phyloP scores from a whole-genome alignment of 75 land plant species.

The Picea sitchensis region DNA sequence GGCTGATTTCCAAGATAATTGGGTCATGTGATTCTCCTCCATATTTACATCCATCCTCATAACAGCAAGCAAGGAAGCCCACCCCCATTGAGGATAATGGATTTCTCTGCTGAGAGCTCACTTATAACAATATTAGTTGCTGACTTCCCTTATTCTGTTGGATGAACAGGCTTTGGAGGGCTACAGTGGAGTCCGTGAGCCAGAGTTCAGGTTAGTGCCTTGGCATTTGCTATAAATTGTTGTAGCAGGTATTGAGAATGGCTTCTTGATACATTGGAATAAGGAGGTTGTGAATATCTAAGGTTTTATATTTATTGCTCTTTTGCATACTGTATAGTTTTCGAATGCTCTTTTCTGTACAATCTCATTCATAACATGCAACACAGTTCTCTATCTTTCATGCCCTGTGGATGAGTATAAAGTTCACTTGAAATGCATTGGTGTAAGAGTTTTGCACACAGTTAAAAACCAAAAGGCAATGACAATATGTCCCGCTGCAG shows the following conservation, averaged over 20 bases:
- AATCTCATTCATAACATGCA: too few relatives aligned
- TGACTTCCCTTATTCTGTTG: constrained; percentile 98
- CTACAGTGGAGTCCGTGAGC: constrained; percentile 62
- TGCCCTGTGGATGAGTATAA: too few relatives aligned
- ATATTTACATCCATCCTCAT: constrained; percentile 39
- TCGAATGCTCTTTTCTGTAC: too few relatives aligned
- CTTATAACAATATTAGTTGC: constrained; percentile 58
- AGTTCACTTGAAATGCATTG: too few relatives aligned
- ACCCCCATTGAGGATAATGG: constrained; percentile 79
- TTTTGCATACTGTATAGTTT: too few relatives aligned
- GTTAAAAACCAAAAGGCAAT: too few relatives aligned
- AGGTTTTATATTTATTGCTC: neutral
- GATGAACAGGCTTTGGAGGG: constrained; percentile 99
- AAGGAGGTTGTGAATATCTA: neutral
- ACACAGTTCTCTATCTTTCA: too few relatives aligned
- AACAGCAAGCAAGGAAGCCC: constrained; percentile 37
- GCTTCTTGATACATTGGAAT: neutral
- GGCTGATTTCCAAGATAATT: constrained; percentile 59
- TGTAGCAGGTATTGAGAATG: neutral
- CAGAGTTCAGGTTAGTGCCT: constrained; percentile 77
- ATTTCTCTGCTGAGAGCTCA: constrained; percentile 47
- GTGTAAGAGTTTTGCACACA: too few relatives aligned
- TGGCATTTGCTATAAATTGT: neutral
- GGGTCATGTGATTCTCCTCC: constrained; percentile 61
- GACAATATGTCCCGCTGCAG: too few relatives aligned